Evolutionary conservation across 192 early-diverging fungal species (phyloP).

Genomic region (Chytriomyces hyalinus): DNA sequence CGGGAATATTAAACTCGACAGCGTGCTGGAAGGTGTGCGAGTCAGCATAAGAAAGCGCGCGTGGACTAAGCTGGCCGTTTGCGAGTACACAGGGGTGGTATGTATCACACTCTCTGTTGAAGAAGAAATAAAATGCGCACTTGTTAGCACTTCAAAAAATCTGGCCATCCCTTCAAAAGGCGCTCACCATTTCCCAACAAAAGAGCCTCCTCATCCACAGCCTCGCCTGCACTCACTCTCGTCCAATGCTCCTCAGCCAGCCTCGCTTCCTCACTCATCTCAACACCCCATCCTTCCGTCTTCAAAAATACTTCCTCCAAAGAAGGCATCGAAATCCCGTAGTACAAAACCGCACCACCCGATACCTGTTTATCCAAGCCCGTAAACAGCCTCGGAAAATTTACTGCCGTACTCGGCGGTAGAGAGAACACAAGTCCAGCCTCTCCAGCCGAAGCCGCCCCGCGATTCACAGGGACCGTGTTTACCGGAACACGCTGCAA

Average conservation of each 20-base stretch:
- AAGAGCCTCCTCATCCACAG: slow-evolving; percentile 26
- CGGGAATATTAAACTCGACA: slow-evolving; percentile 24
- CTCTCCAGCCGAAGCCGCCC: slow-evolving; percentile 44
- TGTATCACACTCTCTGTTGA: slow-evolving; percentile 13
- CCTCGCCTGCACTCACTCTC: slow-evolving; percentile 19
- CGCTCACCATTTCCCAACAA: slow-evolving; percentile 25
- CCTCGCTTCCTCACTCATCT: slow-evolving; percentile 35
- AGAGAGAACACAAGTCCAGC: slow-evolving; percentile 47
- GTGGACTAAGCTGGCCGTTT: slow-evolving; percentile 8
- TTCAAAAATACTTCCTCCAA: slow-evolving; percentile 70
- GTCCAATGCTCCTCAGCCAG: slow-evolving; percentile 33
- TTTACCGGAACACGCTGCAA: slow-evolving; percentile 45
- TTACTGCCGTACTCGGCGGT: slow-evolving; percentile 43
- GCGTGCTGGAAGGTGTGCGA: slow-evolving; percentile 14
- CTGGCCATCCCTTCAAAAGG: background rate
- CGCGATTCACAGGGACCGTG: slow-evolving; percentile 45
- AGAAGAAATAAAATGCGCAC: background rate
- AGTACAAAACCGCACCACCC: slow-evolving; percentile 46
- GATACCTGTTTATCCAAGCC: slow-evolving; percentile 52
- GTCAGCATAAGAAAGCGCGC: slow-evolving; percentile 25
- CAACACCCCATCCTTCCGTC: slow-evolving; percentile 40
- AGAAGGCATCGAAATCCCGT: slow-evolving; percentile 63
- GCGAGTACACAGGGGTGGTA: slow-evolving; percentile 6
- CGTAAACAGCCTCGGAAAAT: slow-evolving; percentile 55
- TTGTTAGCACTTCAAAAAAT: background rate